Conservation (phyloP, 805 yeast genomes). For the Candida schatavii region DNA sequence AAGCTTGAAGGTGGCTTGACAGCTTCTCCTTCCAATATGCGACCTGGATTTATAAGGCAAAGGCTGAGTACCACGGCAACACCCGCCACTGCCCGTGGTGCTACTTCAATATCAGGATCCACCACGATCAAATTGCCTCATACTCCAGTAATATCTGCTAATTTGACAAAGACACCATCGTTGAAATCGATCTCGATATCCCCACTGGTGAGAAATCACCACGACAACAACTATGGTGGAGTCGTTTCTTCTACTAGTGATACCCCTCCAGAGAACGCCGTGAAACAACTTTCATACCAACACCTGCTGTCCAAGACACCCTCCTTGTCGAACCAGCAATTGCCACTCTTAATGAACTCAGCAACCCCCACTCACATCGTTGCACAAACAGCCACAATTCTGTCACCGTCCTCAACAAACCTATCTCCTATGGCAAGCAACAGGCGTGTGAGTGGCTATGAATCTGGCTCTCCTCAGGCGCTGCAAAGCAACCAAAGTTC, state of each 20-base stretch:
- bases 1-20: neutral
- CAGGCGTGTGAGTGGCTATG: too few relatives aligned
- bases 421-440: too few relatives aligned
- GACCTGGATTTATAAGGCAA: slow-evolving; percentile 11
- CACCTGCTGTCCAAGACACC: neutral
- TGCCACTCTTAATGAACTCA: neutral
- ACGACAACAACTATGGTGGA: neutral
- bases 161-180: slow-evolving; percentile 28
- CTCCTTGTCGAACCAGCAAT: neutral
- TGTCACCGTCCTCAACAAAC: too few relatives aligned
- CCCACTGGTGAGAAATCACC: slow-evolving; percentile 24
- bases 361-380: neutral
- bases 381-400: neutral
- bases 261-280: neutral
- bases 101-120: slow-evolving; percentile 1
- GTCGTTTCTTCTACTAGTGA: neutral
- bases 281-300: neutral
- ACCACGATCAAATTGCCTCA: neutral
- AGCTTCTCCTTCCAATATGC: neutral
- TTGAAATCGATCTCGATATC: slow-evolving; percentile 38
- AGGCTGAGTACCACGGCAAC: slow-evolving; percentile 19
- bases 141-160: slow-evolving; percentile 10
- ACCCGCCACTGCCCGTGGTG: slow-evolving; percentile 5
- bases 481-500: neutral
- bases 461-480: neutral